A percentile compares a stretch with the other conserved stretches of the same genome.
phyloP scores from a whole-genome alignment of 805 yeast species.

The Tetrapisispora pingtungensis region DNA sequence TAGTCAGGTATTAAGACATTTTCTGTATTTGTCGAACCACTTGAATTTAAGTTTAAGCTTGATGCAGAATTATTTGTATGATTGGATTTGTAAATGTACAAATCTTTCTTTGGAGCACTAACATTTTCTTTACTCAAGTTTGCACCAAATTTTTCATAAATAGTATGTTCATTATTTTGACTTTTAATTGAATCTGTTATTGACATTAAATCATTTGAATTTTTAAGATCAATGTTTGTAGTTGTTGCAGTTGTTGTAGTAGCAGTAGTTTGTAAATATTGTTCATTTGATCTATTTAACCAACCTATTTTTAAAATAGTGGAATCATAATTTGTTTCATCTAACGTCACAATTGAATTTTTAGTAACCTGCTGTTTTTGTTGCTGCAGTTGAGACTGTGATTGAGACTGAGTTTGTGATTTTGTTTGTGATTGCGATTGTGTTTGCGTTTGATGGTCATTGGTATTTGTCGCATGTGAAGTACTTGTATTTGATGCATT shows the following conservation, averaged over 20 bases:
- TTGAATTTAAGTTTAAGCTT: neutral
- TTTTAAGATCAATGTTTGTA: too few relatives aligned
- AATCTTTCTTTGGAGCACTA: neutral
- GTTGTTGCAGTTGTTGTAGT: neutral
- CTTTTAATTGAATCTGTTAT: neutral
- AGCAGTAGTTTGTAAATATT: slow-evolving; percentile 3
- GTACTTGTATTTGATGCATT: too few relatives aligned
- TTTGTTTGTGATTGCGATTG: too few relatives aligned
- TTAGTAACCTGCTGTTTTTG: neutral
- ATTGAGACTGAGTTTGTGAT: neutral
- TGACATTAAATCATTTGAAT: neutral
- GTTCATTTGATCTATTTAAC: slow-evolving; percentile 42
- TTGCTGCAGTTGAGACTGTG: neutral
- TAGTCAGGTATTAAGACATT: slow-evolving; percentile 21
- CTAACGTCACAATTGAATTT: slow-evolving; percentile 7
- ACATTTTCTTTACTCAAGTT: neutral
- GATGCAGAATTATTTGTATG: neutral
- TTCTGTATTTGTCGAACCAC: slow-evolving; percentile 2
- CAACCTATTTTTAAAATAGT: slow-evolving; percentile 44
- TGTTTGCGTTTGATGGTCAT: too few relatives aligned
- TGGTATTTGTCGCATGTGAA: too few relatives aligned
- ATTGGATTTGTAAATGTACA: neutral
- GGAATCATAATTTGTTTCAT: slow-evolving; percentile 30
- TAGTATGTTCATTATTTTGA: neutral
- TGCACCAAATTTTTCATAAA: neutral